Base-by-base conservation (phyloP, 2,329 filamentous ascomycete species). In the Anthostomella pinea region DNA sequence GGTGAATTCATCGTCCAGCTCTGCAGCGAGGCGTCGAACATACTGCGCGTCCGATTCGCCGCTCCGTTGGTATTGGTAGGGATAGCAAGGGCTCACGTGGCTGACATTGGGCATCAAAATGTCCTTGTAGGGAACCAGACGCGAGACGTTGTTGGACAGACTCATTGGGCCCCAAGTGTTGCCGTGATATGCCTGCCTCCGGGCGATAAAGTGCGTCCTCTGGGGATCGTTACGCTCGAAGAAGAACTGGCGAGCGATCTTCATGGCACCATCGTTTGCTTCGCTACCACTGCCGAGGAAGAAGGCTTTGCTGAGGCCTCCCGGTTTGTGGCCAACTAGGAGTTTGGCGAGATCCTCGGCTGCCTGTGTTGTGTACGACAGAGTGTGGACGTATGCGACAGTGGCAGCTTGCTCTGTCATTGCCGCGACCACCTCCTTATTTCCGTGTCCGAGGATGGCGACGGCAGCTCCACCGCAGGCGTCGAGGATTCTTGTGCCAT, bases 401-500 rank as follows among this genome's bases (percentile, higher is more conserved):
- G 41, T 39, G 2, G 41, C 28, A 34, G 57, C 46, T 52, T 88
- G 83, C 9, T 68, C 51, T 4, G 66, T 59, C 25, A 87, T 71
- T 1, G 81, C 83, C 3, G 73, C 64, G 9, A 68, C 67, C 9
- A 90, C 76, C 30, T 80, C 68, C 26, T 68, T 53, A 33, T 83
- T 72, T 19, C 77, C 79, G 50, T 87, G 81, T 6, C 86, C 87
- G 8, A 91, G 65, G 53, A 80, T 83, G 8, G 79, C 72, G 3
- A 89, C 85, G 15, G 82, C 84, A 3, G 86, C 83, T 13, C 87
- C 87, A 18, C 82, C 77, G 14, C 81, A 85, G 2, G 79, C 82
- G 57, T 93, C 87, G 9, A 89, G 72, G 28, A 93, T 73, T n/a
- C n/a, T n/a, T n/a, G n/a, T n/a, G n/a, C n/a, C n/a, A n/a, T n/a